Evolutionary conservation across 306 rosid species (phyloP).

Genomic region (Prosopis cineraria): DNA sequence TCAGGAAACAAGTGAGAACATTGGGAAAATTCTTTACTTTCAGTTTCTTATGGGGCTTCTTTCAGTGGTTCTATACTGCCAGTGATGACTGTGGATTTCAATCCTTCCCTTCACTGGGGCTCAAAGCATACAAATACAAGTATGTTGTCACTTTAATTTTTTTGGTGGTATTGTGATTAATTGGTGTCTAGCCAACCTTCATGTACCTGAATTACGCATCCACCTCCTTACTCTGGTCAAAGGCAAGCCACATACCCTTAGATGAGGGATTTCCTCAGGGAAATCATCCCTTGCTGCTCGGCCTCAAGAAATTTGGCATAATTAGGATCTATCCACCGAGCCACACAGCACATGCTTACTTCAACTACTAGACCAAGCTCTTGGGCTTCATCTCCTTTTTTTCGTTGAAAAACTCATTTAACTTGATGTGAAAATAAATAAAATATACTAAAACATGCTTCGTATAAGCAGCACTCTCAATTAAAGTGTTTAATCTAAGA

Average conservation of each 20-base stretch:
- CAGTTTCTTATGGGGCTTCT: conserved; percentile 61
- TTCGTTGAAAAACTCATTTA: not conserved
- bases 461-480: not conserved
- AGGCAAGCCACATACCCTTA: not conserved
- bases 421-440: conserved; percentile 21
- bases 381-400: conserved; percentile 17
- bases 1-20: conserved; percentile 58
- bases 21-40: conserved; percentile 56
- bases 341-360: not conserved
- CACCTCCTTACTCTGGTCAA: not conserved
- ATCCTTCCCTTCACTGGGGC: conserved; percentile 55
- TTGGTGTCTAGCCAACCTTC: not conserved
- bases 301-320: not conserved
- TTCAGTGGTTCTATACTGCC: conserved; percentile 60
- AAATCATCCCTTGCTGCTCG: not conserved
- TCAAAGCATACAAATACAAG: conserved; percentile 49
- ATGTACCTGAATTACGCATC: not conserved
- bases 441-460: conserved; percentile 21
- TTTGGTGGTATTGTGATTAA: not conserved
- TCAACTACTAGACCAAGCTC: not conserved
- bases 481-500: not conserved
- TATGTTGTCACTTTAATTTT: conserved; percentile 18
- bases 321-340: not conserved
- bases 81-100: conserved; percentile 51
- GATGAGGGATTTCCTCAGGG: not conserved